Evolutionary conservation across 208 protist species (phyloP), one percentile per base, ranked within the genome.

Genomic region (Porcisia hertigi): DNA sequence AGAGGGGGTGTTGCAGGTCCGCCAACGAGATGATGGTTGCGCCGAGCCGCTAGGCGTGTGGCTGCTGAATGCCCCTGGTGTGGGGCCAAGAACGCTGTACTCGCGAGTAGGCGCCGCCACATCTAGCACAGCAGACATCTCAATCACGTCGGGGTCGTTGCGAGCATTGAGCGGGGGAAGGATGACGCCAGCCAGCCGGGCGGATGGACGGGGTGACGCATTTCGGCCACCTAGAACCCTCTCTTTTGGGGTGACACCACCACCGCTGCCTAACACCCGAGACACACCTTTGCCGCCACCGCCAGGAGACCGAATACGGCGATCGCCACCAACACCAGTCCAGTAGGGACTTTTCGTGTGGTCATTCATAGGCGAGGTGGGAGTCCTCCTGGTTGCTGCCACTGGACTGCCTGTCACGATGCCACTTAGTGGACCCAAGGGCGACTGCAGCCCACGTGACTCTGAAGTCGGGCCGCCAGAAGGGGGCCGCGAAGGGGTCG

Each of bases 81-180:
- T 58, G 23, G 75, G 25, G 41, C 52, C 34, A 7, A 45, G 14
- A 43, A 45, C 72, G 8, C 59, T 45, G 64, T 75, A 64, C 18
- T 81, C 77, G 18, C 72, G 72, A 16, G 41, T 9, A 25, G 81
- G 81, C 52, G 81, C 76, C 43, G 39, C 53, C 12, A 14, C 59
- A 39, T 84, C 75, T 20, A 87, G 60, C 16, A 84, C 63, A 20
- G 79, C 83, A 3, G 83, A 87, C 83, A 87, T 83, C 69, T 87
- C 83, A 36, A 87, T 87, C 18, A 81, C 73, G n/a, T 80, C 79
- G 1, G 75, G 69, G 59, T 76, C 59, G 20, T 69, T 58, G 34
- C 65, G 83, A 45, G 54, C 53, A 45, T 57, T 73, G 54, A 87
- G 72, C 41, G 83, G 83, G 8, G 83, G 83, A 16, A 87, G 71